Evolutionary conservation across 208 protist species (phyloP), one percentile per base, ranked within the genome.

Genomic region (Leptomonas seymouri): DNA sequence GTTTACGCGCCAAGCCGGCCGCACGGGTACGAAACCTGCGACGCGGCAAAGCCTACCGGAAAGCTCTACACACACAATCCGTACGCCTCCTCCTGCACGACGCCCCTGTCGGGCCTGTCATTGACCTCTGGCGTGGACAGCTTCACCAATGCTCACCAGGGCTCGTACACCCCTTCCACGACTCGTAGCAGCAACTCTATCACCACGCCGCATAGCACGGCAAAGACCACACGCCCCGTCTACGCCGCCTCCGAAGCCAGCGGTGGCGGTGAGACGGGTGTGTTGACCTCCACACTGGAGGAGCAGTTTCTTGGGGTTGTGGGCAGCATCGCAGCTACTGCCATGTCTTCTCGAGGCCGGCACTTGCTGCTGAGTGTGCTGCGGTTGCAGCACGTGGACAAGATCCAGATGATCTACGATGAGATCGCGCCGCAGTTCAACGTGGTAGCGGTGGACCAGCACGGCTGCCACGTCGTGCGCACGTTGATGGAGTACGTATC

Each of bases 381-480:
- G 30, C 81, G 86, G 12, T 59, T 89, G 39, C 82, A 88, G 49
- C 77, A 92, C 54, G 30, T 64, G 28, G 89, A 92, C 39, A 86
- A 85, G 61, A 74, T 80, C 11, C 65, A 79, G 44, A 50, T 81
- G 42, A 86, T 91, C 67, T 81, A 82, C 70, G 57, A 84, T 14
- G 85, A 95, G 67, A 53, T 95, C 27, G 66, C 81, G 27, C 81
- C 87, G 16, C 70, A 85, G 55, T 54, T 92, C n/a, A 84, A 84
- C 75, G 73, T 55, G 31, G 69, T 95, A 11, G 73, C 79, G 1
- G 72, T 93, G 25, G 90, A 93, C 58, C 67, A 64, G 36, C 71
- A 95, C 31, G 90, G 87, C 44, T 91, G 84, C 66, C 81, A 92
- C 48, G 90, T 95, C 18, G 76, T 89, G 66, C 85, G 87, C 23